These are phyloP conservation scores for Sporothrix schenckii DNA, from an alignment of 2,329 filamentous ascomycete species.

Conservation along the genomic window DNA sequence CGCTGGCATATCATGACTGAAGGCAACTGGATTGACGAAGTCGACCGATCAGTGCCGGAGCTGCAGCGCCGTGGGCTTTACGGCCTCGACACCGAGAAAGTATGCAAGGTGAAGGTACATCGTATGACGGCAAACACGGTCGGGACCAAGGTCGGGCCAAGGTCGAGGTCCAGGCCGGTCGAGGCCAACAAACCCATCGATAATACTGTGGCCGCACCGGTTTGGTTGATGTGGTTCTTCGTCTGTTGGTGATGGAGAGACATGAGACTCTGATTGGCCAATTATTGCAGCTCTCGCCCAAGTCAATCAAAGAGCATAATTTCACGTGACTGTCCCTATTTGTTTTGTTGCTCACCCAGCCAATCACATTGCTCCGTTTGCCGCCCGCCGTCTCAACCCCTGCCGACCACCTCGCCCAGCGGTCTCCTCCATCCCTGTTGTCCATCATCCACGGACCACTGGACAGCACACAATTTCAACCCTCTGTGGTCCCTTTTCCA, in stretches of 20 bases:
- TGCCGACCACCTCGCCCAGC: constrained; percentile 7
- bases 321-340: constrained; percentile 14
- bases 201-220: constrained; percentile 15
- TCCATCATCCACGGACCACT: constrained; percentile 13
- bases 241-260: constrained; percentile 18
- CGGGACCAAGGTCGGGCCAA: neutral
- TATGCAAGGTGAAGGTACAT: neutral
- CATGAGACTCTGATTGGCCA: constrained; percentile 9
- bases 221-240: neutral
- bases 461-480: neutral
- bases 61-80: constrained; percentile 54
- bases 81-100: constrained; percentile 20
- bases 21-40: constrained; percentile 62
- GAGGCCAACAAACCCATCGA: constrained; percentile 26
- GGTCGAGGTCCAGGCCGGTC: constrained; percentile 1
- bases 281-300: neutral
- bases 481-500: neutral
- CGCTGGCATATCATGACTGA: too few relatives aligned
- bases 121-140: neutral
- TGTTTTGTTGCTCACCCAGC: neutral
- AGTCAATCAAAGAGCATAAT: neutral
- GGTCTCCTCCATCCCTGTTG: constrained; percentile 1
- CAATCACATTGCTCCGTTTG: constrained; percentile 34
- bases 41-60: constrained; percentile 65
- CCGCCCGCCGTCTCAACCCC: constrained; percentile 30